These are phyloP conservation scores for Mycena floridula DNA, from an alignment of 768 basidiomycete species.

Conservation along the genomic window DNA sequence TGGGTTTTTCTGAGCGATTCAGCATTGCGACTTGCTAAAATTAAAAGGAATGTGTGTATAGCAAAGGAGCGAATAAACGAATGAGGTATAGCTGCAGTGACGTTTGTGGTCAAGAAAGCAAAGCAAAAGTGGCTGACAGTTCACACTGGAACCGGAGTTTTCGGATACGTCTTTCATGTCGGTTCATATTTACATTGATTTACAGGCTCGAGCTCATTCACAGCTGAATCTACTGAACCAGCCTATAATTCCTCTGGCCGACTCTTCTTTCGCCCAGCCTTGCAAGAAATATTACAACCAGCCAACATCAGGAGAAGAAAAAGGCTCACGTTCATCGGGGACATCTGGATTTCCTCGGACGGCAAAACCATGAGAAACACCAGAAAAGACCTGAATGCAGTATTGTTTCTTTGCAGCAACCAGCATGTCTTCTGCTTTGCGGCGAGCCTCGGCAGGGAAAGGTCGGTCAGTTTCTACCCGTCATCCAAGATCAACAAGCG, in stretches of 20 bases:
- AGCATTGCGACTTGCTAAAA: too few relatives aligned
- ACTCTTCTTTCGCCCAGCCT: constrained; percentile 14
- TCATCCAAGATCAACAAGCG: neutral
- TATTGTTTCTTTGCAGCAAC: constrained; percentile 28
- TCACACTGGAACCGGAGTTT: too few relatives aligned
- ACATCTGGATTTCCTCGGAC: constrained; percentile 8
- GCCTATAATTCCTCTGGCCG: constrained; percentile 9
- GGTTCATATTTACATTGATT: too few relatives aligned
- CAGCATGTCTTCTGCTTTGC: constrained; percentile 34
- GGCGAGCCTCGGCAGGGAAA: constrained; percentile 31
- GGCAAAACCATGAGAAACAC: constrained; percentile 21
- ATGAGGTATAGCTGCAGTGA: too few relatives aligned
- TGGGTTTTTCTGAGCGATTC: too few relatives aligned
- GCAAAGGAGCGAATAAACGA: too few relatives aligned
- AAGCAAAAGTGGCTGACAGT: too few relatives aligned
- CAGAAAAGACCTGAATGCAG: constrained; percentile 36
- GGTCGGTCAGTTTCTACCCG: constrained; percentile 35
- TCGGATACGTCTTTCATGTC: too few relatives aligned
- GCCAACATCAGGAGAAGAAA: neutral
- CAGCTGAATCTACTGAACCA: constrained; percentile 10
- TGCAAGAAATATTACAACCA: neutral
- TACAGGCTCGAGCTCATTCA: too few relatives aligned
- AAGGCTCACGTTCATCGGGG: neutral
- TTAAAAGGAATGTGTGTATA: too few relatives aligned
- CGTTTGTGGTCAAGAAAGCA: too few relatives aligned